These are phyloP conservation scores for Termitomyces sp. DNA, from an alignment of 768 basidiomycete species.

Conservation along the genomic window DNA sequence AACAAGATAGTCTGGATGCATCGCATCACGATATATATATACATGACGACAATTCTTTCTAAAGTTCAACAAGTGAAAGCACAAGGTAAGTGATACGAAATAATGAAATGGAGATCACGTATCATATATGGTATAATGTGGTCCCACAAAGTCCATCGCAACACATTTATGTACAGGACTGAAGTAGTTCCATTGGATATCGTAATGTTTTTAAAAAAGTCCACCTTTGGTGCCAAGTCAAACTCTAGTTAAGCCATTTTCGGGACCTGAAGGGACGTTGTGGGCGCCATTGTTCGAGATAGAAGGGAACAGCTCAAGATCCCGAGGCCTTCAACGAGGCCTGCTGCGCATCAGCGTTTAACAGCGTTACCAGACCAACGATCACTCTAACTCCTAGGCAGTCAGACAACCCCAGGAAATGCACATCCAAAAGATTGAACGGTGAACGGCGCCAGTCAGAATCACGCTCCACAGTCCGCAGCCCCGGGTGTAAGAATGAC, in stretches of 20 bases:
- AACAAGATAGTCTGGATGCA: not conserved
- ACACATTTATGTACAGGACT: not conserved
- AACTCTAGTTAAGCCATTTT: not conserved
- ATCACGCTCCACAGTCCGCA: not conserved
- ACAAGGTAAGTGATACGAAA: not conserved
- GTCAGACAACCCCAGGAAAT: not conserved
- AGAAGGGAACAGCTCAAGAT: not conserved
- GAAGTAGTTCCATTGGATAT: not conserved
- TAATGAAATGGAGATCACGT: not conserved
- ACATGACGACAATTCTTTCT: not conserved
- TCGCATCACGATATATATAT: not conserved
- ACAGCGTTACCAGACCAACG: not conserved
- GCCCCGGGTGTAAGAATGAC: not conserved
- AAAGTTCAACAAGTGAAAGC: not conserved
- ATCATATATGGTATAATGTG: not conserved
- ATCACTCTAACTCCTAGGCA: not conserved
- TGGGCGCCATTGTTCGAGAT: not conserved
- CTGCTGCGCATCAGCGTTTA: not conserved
- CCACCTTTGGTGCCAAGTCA: not conserved
- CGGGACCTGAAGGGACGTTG: not conserved
- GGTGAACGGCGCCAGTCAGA: not conserved
- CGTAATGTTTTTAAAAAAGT: not conserved
- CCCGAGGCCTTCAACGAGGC: slow-evolving; percentile 2
- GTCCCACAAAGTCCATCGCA: not conserved
- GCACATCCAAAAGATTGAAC: not conserved